Base-by-base conservation (phyloP, 2,329 filamentous ascomycete genomes). In the Sclerotinia minor region DNA sequence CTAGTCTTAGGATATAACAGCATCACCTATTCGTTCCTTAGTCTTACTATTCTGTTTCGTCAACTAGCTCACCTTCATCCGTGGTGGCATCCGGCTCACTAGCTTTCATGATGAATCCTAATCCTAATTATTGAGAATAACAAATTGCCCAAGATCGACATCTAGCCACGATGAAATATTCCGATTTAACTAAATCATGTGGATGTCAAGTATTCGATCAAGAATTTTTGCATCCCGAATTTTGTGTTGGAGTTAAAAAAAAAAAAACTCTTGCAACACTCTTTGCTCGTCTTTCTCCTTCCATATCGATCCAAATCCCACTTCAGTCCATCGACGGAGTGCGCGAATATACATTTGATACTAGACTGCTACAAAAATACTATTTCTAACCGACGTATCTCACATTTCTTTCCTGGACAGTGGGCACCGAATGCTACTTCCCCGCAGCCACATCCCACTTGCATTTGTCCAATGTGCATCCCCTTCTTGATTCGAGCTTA, bases 191-290 rank as follows among this genome's bases (percentile, higher is more conserved):
- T 26, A 4, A 11, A n/a, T 15, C 57, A 47, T 15, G 26, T 47
- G 15, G 11, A 26, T 32, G 2, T 5, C 5, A 41, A 24, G 8
- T 32, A 54, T 55, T 17, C 19, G 41, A 1, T 19, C 15, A 55
- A 65, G 26, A 1, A 29, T 11, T 38, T 65, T 17, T 47, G 50
- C 26, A 54, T 55, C 19, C 21, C 26, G 13, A 38, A 50, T 11
- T 55, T 65, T 45, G 8, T 35, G 4, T 5, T 26, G 24, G 63
- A 65, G 13, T n/a, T 65, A 17, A 65, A 47, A 32, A 54, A n/a
- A n/a, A n/a, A n/a, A n/a, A n/a, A n/a, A n/a, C n/a, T n/a, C n/a
- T n/a, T n/a, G n/a, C n/a, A n/a, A n/a, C n/a, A n/a, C n/a, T n/a
- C n/a, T n/a, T n/a, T n/a, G n/a, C n/a, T n/a, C n/a, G n/a, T n/a